These are phyloP conservation scores for Camellia granthamiana DNA, from an alignment of 148 eudicot species.

Conservation along the genomic window DNA sequence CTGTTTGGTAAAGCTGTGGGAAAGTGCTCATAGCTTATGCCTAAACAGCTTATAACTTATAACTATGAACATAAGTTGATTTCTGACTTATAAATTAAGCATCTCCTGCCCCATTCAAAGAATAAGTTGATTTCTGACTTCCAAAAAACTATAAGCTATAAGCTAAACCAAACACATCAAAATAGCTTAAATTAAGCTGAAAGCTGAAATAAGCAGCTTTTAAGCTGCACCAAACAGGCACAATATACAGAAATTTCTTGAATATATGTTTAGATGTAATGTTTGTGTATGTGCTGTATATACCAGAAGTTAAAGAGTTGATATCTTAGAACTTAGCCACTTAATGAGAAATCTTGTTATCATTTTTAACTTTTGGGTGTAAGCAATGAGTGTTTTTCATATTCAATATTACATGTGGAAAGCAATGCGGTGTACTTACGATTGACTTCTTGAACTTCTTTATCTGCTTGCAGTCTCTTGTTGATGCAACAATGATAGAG, in stretches of 20 bases:
- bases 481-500: constrained; percentile 50
- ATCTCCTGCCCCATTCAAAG: too few species aligned
- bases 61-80: too few species aligned
- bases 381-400: neutral
- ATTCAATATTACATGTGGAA: neutral
- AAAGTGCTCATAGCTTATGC: too few species aligned
- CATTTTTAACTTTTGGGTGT: neutral
- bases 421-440: neutral
- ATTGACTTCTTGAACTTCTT: constrained; percentile 8
- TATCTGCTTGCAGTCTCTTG: constrained; percentile 53
- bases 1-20: too few species aligned
- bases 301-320: neutral
- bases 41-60: too few species aligned
- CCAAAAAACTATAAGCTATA: too few species aligned
- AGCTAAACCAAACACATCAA: too few species aligned
- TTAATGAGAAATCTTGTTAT: neutral
- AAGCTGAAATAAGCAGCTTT: too few species aligned
- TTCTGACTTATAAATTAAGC: too few species aligned
- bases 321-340: neutral
- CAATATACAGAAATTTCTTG: neutral
- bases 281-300: neutral
- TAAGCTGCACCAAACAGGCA: too few species aligned
- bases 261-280: neutral
- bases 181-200: too few species aligned
- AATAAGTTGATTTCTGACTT: too few species aligned